Percentiles rank a stretch among this genome's conserved stretches.
These are phyloP conservation scores for Trichophyton rubrum DNA, from an alignment of 2,329 filamentous ascomycete species.

Conservation along the genomic window DNA sequence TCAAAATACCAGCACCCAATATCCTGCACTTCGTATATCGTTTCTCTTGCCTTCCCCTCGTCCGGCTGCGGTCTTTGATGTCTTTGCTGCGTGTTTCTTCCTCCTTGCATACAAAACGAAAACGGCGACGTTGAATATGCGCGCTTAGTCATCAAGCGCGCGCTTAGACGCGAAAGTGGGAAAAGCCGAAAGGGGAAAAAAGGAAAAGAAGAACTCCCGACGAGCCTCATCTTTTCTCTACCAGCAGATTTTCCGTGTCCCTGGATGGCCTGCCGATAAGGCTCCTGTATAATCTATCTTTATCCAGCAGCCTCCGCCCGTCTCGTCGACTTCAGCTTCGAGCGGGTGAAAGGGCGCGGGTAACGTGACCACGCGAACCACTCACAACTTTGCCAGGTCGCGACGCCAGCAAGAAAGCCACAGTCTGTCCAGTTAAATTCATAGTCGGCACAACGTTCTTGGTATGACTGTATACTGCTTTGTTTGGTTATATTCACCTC, in stretches of 20 bases:
- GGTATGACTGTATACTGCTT: neutral
- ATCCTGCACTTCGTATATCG: neutral
- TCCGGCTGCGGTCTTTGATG: neutral
- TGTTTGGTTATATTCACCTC: neutral
- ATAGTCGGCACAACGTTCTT: neutral
- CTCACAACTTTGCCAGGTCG: constrained; percentile 1
- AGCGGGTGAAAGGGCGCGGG: neutral
- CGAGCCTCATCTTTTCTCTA: neutral
- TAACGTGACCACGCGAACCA: constrained; percentile 15
- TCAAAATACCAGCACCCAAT: neutral
- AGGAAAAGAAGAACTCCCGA: neutral
- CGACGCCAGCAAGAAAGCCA: constrained; percentile 1
- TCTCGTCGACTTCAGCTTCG: neutral
- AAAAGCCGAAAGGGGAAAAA: neutral
- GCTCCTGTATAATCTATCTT: constrained; percentile 9
- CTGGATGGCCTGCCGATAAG: neutral
- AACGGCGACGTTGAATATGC: neutral
- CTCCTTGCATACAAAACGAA: neutral
- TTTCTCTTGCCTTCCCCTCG: neutral
- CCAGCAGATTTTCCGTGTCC: neutral
- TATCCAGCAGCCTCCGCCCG: neutral
- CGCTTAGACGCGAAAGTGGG: constrained; percentile 9
- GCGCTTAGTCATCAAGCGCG: constrained; percentile 9
- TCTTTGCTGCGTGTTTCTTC: neutral
- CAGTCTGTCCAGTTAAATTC: neutral